Conservation (phyloP, 306 rosid species). For the Styphnolobium japonicum region DNA sequence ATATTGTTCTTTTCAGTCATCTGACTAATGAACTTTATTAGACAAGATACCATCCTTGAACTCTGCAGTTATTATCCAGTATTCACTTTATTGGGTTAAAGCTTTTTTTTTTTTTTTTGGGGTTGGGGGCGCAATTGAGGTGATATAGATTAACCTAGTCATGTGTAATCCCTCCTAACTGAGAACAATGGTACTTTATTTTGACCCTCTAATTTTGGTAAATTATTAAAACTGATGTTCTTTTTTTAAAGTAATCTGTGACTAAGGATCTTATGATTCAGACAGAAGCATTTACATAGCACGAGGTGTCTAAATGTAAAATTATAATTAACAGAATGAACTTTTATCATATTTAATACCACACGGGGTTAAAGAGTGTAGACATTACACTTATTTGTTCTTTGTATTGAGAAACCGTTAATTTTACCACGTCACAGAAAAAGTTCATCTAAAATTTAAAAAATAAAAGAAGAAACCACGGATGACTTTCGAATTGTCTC, state of each 20-base stretch:
- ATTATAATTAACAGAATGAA: background rate
- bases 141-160: background rate
- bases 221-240: background rate
- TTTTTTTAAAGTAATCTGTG: background rate
- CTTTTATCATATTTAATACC: background rate
- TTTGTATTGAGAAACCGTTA: too few relatives aligned
- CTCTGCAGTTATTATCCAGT: background rate
- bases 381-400: background rate
- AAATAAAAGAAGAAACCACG: too few relatives aligned
- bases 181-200: background rate
- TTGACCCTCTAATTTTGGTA: too few relatives aligned
- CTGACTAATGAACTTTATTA: slow-evolving; percentile 1
- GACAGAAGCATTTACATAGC: background rate
- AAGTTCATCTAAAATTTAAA: too few relatives aligned
- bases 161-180: background rate
- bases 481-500: too few relatives aligned
- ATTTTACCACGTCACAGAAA: too few relatives aligned
- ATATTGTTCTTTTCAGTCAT: background rate
- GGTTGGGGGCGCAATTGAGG: background rate
- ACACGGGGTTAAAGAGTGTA: background rate
- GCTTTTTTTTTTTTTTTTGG: background rate
- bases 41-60: background rate
- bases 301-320: background rate
- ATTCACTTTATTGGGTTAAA: background rate
- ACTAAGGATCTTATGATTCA: background rate